phyloP scores from a whole-genome alignment of 2,329 filamentous ascomycete species.

The Hymenoscyphus fructigenus region DNA sequence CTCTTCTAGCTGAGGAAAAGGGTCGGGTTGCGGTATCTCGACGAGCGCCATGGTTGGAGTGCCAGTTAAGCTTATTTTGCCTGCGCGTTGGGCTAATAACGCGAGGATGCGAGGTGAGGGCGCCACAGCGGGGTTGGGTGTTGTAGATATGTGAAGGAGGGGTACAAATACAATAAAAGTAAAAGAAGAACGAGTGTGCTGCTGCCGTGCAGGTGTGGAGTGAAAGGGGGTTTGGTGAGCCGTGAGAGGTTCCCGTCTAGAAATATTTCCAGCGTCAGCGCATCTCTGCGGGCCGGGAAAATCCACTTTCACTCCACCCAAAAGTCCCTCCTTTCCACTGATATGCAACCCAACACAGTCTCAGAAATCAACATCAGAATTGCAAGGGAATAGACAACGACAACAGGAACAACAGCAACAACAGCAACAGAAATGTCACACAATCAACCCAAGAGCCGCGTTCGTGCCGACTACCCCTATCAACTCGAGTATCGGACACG shows the following conservation, averaged over 20 bases:
- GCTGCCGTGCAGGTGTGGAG: too few species aligned
- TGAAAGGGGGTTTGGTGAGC: too few species aligned
- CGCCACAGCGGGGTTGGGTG: constrained; percentile 39
- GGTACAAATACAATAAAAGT: too few species aligned
- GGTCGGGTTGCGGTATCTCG: constrained; percentile 18
- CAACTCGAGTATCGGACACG: constrained; percentile 79
- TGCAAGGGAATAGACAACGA: not conserved
- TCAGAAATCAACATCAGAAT: too few species aligned
- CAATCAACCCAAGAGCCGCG: constrained; percentile 52
- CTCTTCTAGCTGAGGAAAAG: constrained; percentile 33
- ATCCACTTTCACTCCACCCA: too few species aligned
- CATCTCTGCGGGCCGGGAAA: too few species aligned
- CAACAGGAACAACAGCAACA: not conserved
- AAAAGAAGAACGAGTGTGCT: too few species aligned
- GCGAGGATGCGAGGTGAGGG: constrained; percentile 52
- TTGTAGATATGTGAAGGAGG: not conserved
- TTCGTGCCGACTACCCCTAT: constrained; percentile 73
- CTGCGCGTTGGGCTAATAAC: constrained; percentile 50
- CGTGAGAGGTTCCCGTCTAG: too few species aligned
- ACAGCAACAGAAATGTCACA: constrained; percentile 31
- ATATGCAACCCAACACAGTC: too few species aligned
- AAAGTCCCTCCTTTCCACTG: too few species aligned
- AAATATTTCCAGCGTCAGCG: too few species aligned
- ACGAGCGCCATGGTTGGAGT: constrained; percentile 46
- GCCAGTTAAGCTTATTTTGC: constrained; percentile 24